Percentiles rank a stretch among this genome's conserved stretches.
Conservation (phyloP, 2,329 filamentous ascomycete genomes). For the Pezicula neosporulosa region DNA sequence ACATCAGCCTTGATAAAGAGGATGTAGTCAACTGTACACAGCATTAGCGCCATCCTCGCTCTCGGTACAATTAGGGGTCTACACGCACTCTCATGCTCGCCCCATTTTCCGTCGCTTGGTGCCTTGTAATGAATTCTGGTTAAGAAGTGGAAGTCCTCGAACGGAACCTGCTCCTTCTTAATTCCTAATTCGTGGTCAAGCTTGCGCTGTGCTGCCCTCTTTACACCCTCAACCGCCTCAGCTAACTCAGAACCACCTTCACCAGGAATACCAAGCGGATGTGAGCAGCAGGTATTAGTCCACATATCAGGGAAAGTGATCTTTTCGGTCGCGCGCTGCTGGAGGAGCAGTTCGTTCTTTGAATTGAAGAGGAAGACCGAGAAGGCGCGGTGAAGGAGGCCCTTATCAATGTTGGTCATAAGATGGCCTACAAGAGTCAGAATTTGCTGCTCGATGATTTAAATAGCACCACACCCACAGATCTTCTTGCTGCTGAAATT, state of each 20-base stretch:
- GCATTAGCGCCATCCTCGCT: slow-evolving; percentile 5
- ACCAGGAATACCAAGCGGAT: slow-evolving; percentile 85
- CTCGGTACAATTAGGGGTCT: background rate
- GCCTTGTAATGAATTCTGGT: slow-evolving; percentile 98
- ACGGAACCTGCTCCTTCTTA: slow-evolving; percentile 79
- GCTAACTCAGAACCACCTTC: slow-evolving; percentile 84
- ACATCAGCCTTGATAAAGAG: slow-evolving; percentile 96
- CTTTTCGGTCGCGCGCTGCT: slow-evolving; percentile 94
- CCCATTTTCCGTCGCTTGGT: slow-evolving; percentile 95
- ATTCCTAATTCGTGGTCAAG: slow-evolving; percentile 94
- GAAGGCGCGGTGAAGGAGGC: slow-evolving; percentile 93
- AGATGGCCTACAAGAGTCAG: slow-evolving; percentile 68
- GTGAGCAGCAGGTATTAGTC: slow-evolving; percentile 99
- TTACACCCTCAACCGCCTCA: slow-evolving; percentile 80
- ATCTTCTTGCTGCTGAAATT: slow-evolving; percentile 97
- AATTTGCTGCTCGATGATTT: background rate
- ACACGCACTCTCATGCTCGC: slow-evolving; percentile 90
- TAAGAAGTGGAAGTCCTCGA: slow-evolving; percentile 89
- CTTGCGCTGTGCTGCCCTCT: slow-evolving; percentile 89
- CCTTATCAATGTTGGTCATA: slow-evolving; percentile 98
- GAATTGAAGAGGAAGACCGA: slow-evolving; percentile 97
- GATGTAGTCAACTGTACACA: slow-evolving; percentile 82
- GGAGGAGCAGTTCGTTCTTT: slow-evolving; percentile 85
- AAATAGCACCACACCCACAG: slow-evolving; percentile 55
- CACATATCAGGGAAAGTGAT: slow-evolving; percentile 99